These are phyloP conservation scores for Penicillium brevicompactum DNA, from an alignment of 2,329 filamentous ascomycete species.

Conservation along the genomic window DNA sequence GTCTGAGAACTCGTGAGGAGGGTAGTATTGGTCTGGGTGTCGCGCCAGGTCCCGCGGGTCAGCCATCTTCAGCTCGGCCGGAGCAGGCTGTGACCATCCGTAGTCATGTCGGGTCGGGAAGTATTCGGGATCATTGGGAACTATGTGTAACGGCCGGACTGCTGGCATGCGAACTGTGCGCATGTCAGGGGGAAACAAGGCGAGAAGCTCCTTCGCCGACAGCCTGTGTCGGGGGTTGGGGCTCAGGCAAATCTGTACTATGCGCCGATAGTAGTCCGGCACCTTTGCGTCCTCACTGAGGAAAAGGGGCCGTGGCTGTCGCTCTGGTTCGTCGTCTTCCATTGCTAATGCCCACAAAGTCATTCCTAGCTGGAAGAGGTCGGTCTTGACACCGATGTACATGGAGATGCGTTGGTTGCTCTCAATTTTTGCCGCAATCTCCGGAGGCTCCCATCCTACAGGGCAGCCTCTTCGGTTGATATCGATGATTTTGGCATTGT, in stretches of 20 bases:
- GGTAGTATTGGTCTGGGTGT: conserved; percentile 2
- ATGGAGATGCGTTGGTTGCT: conserved; percentile 89
- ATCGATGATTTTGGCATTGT: conserved; percentile 95
- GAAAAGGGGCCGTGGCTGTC: conserved; percentile 68
- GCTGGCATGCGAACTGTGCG: conserved; percentile 14
- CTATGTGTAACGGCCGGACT: conserved; percentile 5
- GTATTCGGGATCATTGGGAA: conserved; percentile 1
- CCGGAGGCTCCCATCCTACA: conserved; percentile 95
- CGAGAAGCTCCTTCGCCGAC: conserved; percentile 72
- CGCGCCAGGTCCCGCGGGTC: neutral
- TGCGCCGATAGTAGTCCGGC: conserved; percentile 75
- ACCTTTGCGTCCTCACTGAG: conserved; percentile 59
- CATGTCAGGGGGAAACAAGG: conserved; percentile 61
- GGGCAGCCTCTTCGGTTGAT: conserved; percentile 97
- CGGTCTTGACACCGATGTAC: conserved; percentile 98
- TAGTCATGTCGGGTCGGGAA: conserved; percentile 12
- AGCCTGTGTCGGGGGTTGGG: conserved; percentile 71
- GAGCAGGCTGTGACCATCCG: neutral
- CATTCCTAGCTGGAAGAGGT: conserved; percentile 96
- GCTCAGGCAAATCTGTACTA: conserved; percentile 77
- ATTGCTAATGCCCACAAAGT: conserved; percentile 90
- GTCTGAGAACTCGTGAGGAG: conserved; percentile 7
- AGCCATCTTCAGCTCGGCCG: neutral
- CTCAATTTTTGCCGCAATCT: conserved; percentile 81
- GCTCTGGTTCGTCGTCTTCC: conserved; percentile 87